Evolutionary conservation across 2,329 filamentous ascomycete genomes (phyloP).

Genomic region (Ascosphaera apis): DNA sequence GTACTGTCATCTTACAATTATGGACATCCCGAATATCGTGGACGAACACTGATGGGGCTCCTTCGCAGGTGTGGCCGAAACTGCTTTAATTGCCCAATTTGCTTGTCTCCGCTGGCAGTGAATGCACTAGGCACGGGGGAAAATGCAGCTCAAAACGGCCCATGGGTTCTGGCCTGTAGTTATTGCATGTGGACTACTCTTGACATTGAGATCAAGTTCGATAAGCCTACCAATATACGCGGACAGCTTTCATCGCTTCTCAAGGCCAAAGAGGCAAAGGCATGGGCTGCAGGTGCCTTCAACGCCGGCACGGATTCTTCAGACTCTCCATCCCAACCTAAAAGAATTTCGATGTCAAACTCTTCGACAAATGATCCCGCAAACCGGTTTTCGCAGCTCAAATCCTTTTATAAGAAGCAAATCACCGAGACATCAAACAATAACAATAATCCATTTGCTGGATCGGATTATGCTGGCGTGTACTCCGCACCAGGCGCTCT

Average conservation of each 20-base stretch:
- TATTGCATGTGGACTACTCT: slow-evolving; percentile 86
- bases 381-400: slow-evolving; percentile 43
- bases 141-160: slow-evolving; percentile 24
- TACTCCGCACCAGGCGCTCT: slow-evolving; percentile 60
- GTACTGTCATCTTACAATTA: slow-evolving; percentile 25
- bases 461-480: slow-evolving; percentile 21
- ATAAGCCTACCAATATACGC: slow-evolving; percentile 69
- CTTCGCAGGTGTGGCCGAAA: slow-evolving; percentile 61
- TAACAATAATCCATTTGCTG: slow-evolving; percentile 26
- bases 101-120: slow-evolving; percentile 56
- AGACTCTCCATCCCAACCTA: background rate
- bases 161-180: slow-evolving; percentile 62
- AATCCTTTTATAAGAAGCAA: slow-evolving; percentile 62
- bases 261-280: slow-evolving; percentile 12
- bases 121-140: slow-evolving; percentile 40
- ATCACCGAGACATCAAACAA: slow-evolving; percentile 38
- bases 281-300: background rate
- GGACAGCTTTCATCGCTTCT: slow-evolving; percentile 52
- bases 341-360: background rate
- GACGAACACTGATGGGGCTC: slow-evolving; percentile 5
- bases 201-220: slow-evolving; percentile 76
- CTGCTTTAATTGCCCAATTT: slow-evolving; percentile 87
- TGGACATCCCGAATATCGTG: slow-evolving; percentile 1
- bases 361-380: background rate
- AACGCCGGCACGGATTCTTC: background rate